Conservation (phyloP, 176 grass and related monocot genomes). For the Cymbopogon citratus region DNA sequence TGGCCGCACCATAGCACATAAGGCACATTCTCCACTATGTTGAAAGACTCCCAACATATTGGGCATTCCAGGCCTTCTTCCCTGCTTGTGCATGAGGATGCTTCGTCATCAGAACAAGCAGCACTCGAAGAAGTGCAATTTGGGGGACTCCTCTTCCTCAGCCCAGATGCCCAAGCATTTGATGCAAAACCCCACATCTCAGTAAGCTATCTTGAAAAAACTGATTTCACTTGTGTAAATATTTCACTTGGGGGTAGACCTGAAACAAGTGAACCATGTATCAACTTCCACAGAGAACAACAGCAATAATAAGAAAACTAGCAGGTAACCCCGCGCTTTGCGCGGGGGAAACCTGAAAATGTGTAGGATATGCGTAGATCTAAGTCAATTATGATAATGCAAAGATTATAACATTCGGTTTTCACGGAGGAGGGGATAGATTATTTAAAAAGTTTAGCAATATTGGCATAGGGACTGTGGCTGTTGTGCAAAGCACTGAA, state of each 20-base stretch:
- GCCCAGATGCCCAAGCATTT: slow-evolving; percentile 25
- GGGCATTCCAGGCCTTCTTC: slow-evolving; percentile 75
- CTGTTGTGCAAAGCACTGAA: too few species aligned
- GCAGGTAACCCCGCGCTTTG: too few species aligned
- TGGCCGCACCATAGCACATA: slow-evolving; percentile 85
- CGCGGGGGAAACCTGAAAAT: too few species aligned
- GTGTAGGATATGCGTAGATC: too few species aligned
- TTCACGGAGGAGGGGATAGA: too few species aligned
- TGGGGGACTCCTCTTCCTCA: slow-evolving; percentile 36
- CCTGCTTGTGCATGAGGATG: slow-evolving; percentile 57
- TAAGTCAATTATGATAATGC: too few species aligned
- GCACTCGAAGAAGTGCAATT: slow-evolving; percentile 24
- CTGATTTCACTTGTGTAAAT: not conserved
- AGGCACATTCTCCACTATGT: slow-evolving; percentile 77
- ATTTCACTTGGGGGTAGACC: slow-evolving; percentile 13
- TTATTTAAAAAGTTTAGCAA: too few species aligned
- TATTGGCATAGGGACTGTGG: too few species aligned
- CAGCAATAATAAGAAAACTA: not conserved
- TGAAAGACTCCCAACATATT: slow-evolving; percentile 90
- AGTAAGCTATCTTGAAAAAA: slow-evolving; percentile 13
- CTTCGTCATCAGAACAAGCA: slow-evolving; percentile 66
- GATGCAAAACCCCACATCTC: slow-evolving; percentile 53
- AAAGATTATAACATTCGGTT: too few species aligned
- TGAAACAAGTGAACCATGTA: slow-evolving; percentile 25
- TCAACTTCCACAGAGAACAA: not conserved